phyloP scores from a whole-genome alignment of 2,329 filamentous ascomycete species.

The Pseudogymnoascus sp. region DNA sequence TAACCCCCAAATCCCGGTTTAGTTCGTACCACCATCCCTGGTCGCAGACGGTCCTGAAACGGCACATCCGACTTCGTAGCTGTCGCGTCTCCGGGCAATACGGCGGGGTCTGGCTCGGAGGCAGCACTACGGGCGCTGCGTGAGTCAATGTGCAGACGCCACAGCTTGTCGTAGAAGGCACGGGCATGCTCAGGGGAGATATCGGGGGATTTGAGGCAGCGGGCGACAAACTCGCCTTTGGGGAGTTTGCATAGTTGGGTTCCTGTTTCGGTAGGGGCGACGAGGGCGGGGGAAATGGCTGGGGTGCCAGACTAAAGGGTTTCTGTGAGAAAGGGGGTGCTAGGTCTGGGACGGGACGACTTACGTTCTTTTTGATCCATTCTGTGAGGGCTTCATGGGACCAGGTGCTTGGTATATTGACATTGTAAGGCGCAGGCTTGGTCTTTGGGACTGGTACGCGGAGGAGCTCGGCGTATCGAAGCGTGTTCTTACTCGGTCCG shows the following conservation, averaged over 20 bases:
- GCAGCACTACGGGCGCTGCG: conserved; percentile 19
- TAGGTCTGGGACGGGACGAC: conserved; percentile 16
- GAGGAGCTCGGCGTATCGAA: conserved; percentile 77
- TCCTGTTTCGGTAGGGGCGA: conserved; percentile 39
- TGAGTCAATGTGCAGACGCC: conserved; percentile 39
- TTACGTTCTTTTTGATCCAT: conserved; percentile 39
- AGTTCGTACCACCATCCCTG: conserved; percentile 39
- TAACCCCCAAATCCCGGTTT: conserved; percentile 20
- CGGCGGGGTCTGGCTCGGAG: neutral
- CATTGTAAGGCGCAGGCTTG: conserved; percentile 24
- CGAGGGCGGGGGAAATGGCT: conserved; percentile 28
- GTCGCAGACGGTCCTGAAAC: conserved; percentile 37
- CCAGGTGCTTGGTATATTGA: conserved; percentile 35
- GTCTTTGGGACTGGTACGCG: conserved; percentile 34
- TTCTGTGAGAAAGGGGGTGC: neutral
- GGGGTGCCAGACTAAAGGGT: conserved; percentile 36
- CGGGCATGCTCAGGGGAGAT: conserved; percentile 36
- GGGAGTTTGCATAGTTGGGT: conserved; percentile 38
- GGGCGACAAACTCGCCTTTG: conserved; percentile 35
- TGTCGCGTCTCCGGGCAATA: neutral
- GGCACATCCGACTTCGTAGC: conserved; percentile 19
- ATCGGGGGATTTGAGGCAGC: conserved; percentile 35
- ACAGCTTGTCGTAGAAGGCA: conserved; percentile 39
- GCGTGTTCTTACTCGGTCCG: conserved; percentile 71
- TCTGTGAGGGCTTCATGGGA: conserved; percentile 33